Conservation (phyloP, 176 grass and related monocot genomes). For the sorghum (Sorghum bicolor) region Sorghum_bicolor_NCBIv3 NC_012871.2:61339501-61340000, state of each 20-base stretch:
- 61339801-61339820: not conserved
- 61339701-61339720: too few species aligned
- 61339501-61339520: too few species aligned
- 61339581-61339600: too few species aligned
- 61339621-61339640: too few species aligned
- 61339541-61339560: too few species aligned
- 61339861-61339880: not conserved
- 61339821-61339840: not conserved
- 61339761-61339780: not conserved
- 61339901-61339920: not conserved
- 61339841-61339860: not conserved
- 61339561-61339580: too few species aligned
- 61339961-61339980: not conserved
- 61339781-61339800: constrained; percentile 19
- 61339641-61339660: too few species aligned
- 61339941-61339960: not conserved
- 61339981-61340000: not conserved
- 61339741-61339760: not conserved
- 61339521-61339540: too few species aligned
- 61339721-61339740: not conserved
- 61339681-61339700: too few species aligned
- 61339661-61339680: too few species aligned
- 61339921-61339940: constrained; percentile 16
- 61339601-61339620: too few species aligned
- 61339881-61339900: not conserved